These are phyloP conservation scores for Hypericum perforatum DNA, from an alignment of 345 rosid species.

Conservation along the genomic window DNA sequence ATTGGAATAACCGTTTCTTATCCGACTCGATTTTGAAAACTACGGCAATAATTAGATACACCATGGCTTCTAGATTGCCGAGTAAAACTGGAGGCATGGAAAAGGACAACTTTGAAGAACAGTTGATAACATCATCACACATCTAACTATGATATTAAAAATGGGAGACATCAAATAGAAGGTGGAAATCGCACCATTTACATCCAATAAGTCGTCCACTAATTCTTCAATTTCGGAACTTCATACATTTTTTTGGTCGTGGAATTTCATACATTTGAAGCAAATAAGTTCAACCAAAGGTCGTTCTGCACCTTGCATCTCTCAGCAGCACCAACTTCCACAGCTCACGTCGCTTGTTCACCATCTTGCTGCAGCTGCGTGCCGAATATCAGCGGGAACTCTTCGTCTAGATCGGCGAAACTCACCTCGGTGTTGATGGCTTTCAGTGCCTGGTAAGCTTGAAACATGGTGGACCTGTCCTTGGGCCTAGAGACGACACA, in stretches of 20 bases:
- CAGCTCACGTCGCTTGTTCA: slow-evolving; percentile 17
- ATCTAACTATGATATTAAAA: slow-evolving; percentile 2
- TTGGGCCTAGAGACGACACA: slow-evolving; percentile 60
- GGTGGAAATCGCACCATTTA: slow-evolving; percentile 8
- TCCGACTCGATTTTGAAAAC: too few species aligned
- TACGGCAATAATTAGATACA: too few species aligned
- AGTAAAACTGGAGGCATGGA: slow-evolving; percentile 1
- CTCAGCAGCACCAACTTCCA: neutral
- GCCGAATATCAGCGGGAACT: slow-evolving; percentile 57
- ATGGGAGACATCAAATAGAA: neutral
- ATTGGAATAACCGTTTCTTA: too few species aligned
- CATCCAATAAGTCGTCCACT: neutral
- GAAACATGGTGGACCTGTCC: slow-evolving; percentile 69
- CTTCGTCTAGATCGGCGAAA: slow-evolving; percentile 45
- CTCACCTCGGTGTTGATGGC: slow-evolving; percentile 41
- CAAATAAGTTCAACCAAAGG: neutral
- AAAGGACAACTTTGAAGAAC: slow-evolving; percentile 1
- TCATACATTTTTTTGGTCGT: too few species aligned
- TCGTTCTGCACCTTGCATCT: neutral
- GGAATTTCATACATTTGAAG: neutral
- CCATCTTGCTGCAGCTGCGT: slow-evolving; percentile 24
- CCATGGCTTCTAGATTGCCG: too few species aligned
- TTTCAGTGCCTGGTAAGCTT: slow-evolving; percentile 54
- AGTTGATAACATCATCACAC: slow-evolving; percentile 18
- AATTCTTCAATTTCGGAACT: slow-evolving; percentile 3